A percentile compares a stretch with the other conserved stretches of the same genome.
Conservation (phyloP, 2,329 filamentous ascomycete species). For the Xylaria sp. region DNA sequence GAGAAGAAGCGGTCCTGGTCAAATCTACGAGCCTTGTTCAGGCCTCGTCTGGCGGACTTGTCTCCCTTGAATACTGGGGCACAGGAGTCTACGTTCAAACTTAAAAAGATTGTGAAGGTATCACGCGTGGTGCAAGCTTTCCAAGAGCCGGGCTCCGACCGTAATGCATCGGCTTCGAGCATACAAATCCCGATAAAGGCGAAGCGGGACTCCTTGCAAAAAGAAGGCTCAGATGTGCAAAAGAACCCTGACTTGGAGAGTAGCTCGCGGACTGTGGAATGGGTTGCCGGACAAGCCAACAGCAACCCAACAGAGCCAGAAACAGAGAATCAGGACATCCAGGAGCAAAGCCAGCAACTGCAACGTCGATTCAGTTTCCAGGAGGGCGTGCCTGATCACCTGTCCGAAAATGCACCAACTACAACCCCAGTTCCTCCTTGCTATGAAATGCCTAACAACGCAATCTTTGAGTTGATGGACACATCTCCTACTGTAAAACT, state of each 20-base stretch:
- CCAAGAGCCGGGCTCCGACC: not conserved
- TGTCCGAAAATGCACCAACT: not conserved
- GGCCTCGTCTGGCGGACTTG: constrained; percentile 24
- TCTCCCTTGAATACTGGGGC: constrained; percentile 15
- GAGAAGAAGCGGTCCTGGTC: constrained; percentile 37
- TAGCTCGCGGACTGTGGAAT: constrained; percentile 16
- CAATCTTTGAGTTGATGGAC: constrained; percentile 36
- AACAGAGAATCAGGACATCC: constrained; percentile 7
- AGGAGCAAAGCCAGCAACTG: constrained; percentile 9
- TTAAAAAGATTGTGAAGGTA: constrained; percentile 23
- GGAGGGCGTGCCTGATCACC: constrained; percentile 22
- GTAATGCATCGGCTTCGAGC: not conserved
- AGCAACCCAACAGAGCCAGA: constrained; percentile 1
- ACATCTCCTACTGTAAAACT: constrained; percentile 27
- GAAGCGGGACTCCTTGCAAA: constrained; percentile 4
- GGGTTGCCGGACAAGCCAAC: constrained; percentile 20
- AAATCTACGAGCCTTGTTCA: constrained; percentile 31
- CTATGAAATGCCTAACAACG: constrained; percentile 31
- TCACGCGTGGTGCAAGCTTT: constrained; percentile 1
- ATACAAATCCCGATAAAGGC: constrained; percentile 10
- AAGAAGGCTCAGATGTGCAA: not conserved
- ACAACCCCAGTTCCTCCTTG: not conserved
- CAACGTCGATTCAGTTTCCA: constrained; percentile 34
- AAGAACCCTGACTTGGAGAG: constrained; percentile 10
- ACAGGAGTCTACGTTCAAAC: constrained; percentile 28